Percentiles rank a stretch among this genome's conserved stretches.
Evolutionary conservation across 441 rosid species (phyloP).

Genomic region (Syzygium malaccense): DNA sequence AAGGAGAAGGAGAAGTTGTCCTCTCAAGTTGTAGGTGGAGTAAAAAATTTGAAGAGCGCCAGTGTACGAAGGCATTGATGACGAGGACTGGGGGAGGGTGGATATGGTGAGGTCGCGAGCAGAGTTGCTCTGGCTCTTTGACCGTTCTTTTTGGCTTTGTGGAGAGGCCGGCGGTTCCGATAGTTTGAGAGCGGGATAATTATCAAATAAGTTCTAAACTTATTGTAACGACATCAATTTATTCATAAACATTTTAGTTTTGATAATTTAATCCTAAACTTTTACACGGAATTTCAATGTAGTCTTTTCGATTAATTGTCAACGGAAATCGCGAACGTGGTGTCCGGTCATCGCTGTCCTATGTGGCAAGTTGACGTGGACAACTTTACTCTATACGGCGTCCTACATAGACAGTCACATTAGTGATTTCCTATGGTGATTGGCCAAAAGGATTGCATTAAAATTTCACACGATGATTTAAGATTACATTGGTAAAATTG

Average conservation of each 20-base stretch:
- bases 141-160: not conserved
- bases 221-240: no score
- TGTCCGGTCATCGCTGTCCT: fast-evolving
- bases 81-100: not conserved
- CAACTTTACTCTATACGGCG: fast-evolving
- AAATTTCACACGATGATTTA: not conserved
- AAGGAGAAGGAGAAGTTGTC: no score
- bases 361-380: not conserved
- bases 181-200: not conserved
- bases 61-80: not conserved
- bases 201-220: not conserved
- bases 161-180: not conserved
- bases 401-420: not conserved
- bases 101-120: not conserved
- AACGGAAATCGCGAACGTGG: fast-evolving
- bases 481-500: not conserved
- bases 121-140: not conserved
- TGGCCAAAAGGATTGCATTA: not conserved
- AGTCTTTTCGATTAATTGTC: fast-evolving
- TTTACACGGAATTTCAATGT: not conserved
- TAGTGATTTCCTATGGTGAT: not conserved
- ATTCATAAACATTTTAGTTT: not conserved
- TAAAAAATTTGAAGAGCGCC: not conserved
- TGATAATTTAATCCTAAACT: not conserved
- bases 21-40: not conserved